These are phyloP conservation scores for Ceratocystis ficicola DNA, from an alignment of 2,329 filamentous ascomycete genomes.

Conservation along the genomic window DNA sequence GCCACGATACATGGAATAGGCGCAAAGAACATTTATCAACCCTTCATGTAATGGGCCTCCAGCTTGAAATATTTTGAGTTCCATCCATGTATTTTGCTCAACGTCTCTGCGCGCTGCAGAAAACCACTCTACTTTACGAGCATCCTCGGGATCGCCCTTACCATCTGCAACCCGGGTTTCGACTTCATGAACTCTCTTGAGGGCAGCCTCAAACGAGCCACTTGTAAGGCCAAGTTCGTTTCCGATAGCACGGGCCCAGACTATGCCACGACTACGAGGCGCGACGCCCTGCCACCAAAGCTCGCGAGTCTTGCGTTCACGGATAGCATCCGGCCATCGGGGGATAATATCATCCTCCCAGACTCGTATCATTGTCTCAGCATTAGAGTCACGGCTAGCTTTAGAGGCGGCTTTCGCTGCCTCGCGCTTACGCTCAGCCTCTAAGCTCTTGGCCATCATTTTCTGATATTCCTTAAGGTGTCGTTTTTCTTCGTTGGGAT, in stretches of 20 bases:
- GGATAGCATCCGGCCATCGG: slow-evolving; percentile 60
- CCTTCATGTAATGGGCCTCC: slow-evolving; percentile 54
- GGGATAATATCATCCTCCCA: slow-evolving; percentile 70
- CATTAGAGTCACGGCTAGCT: slow-evolving; percentile 42
- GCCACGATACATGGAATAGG: slow-evolving; percentile 69
- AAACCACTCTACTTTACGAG: slow-evolving; percentile 48
- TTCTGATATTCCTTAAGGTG: slow-evolving; percentile 77
- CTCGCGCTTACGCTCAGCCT: slow-evolving; percentile 49
- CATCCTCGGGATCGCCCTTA: slow-evolving; percentile 42
- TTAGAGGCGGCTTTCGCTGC: slow-evolving; percentile 40
- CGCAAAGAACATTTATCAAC: slow-evolving; percentile 60
- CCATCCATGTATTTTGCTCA: slow-evolving; percentile 51
- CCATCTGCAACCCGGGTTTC: slow-evolving; percentile 44
- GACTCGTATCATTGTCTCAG: slow-evolving; percentile 44
- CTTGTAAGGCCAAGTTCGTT: slow-evolving; percentile 59
- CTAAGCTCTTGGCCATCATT: slow-evolving; percentile 58
- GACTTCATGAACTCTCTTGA: slow-evolving; percentile 52
- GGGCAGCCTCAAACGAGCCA: slow-evolving; percentile 56
- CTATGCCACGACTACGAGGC: slow-evolving; percentile 53
- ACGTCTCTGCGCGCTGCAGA: slow-evolving; percentile 53
- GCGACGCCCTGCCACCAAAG: slow-evolving; percentile 75
- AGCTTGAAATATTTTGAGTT: slow-evolving; percentile 59
- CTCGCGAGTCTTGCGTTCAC: slow-evolving; percentile 57
- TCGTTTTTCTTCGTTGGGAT: slow-evolving; percentile 78
- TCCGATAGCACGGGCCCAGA: slow-evolving; percentile 60